Evolutionary conservation across 306 rosid species (phyloP), one percentile per base, ranked within the genome.

Genomic region (Arachis stenosperma): DNA sequence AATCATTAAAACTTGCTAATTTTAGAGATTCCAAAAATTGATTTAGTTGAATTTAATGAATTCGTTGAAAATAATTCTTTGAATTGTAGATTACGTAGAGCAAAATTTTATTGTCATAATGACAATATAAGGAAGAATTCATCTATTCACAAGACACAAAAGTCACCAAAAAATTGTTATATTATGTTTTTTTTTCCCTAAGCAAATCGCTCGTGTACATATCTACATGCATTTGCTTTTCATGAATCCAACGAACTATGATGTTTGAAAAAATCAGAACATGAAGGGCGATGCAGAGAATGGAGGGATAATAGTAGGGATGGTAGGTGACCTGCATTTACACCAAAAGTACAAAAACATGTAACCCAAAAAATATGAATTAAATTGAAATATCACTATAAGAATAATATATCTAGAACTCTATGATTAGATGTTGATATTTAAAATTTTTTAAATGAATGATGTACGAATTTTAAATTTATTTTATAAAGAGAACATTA

Each of bases 261-360:
- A 11, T 7, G 36, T 46, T 87, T 81, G 86, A 48, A 88, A 88
- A 84, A 88, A 78, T 89, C 85, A 90, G 57, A 88, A 88, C 87
- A 88, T 79, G 67, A 85, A 86, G 29, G 96, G 91, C 14, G 88
- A 78, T 8, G 91, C 82, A 68, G 90, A 76, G 51, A 85, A 88
- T 1, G 81, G 65, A 12, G 96, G 91, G 57, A 90, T 58, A 8
- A 80, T 48, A n/a, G 66, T 43, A 55, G 81, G 64, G 30, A 52
- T 9, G 10, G 82, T 6, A 67, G 64, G 7, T 54, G 68, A 65
- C 89, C 96, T 90, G 88, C 57, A 74, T 36, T 33, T 6, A 7
- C 0, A 64, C 7, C 39, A 70, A 59, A 30, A 9, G 13, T 1
- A 10, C 51, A 9, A 8, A 46, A 46, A 6, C 2, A 40, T 40